Conservation (phyloP, 169 alveolate genomes). For the Cryptosporidium sp. region DNA sequence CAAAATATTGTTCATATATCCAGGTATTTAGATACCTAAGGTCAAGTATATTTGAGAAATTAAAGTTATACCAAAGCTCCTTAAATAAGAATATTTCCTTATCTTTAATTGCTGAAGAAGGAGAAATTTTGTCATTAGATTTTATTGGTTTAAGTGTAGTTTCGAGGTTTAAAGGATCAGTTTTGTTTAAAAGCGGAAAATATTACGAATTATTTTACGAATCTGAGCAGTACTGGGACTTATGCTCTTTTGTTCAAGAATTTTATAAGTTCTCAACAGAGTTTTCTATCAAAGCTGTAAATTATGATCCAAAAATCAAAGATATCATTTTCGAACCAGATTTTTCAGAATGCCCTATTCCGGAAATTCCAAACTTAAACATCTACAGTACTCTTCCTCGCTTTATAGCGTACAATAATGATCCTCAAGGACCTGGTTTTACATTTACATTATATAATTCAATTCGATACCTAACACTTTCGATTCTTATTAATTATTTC, state of each 20-base stretch:
- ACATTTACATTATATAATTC: conserved; percentile 31
- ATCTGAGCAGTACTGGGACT: conserved; percentile 32
- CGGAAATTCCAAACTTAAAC: neutral
- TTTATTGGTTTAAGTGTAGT: conserved; percentile 27
- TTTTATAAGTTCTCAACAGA: conserved; percentile 26
- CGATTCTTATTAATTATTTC: conserved; percentile 1
- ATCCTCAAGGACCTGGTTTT: neutral
- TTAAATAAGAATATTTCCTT: conserved; percentile 12
- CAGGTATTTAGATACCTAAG: conserved; percentile 46
- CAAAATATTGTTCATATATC: conserved; percentile 32
- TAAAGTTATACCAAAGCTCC: conserved; percentile 24
- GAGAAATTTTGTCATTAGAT: conserved; percentile 25
- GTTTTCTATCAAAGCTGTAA: neutral
- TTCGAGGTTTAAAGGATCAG: conserved; percentile 47
- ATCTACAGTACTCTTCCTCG: neutral
- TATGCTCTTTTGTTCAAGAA: conserved; percentile 48
- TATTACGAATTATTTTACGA: conserved; percentile 15
- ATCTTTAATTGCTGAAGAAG: conserved; percentile 46
- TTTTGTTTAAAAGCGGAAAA: conserved; percentile 14
- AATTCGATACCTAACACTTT: conserved; percentile 4
- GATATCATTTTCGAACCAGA: conserved; percentile 11
- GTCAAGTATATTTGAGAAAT: conserved; percentile 23
- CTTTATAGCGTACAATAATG: neutral
- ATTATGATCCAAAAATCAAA: conserved; percentile 9
- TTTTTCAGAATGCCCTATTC: conserved; percentile 24